Evolutionary conservation across 257 asterid genomes (phyloP).

Genomic region (Voacanga thouarsii): DNA sequence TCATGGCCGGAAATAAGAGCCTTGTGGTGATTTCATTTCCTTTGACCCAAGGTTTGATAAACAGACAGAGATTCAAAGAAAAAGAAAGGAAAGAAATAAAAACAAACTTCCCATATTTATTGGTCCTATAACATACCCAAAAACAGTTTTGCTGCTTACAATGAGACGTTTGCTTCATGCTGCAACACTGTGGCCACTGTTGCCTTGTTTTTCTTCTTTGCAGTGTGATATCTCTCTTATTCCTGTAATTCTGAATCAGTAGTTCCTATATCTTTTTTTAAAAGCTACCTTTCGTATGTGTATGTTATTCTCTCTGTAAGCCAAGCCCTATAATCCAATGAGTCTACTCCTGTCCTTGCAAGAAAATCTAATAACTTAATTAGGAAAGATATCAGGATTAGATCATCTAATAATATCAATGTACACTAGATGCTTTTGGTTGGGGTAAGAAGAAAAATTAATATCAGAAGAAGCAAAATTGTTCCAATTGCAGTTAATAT

Average conservation of each 20-base stretch:
- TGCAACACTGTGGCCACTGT: neutral
- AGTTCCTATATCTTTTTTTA: neutral
- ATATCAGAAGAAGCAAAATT: neutral
- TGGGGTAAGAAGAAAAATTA: neutral
- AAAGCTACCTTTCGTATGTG: no score
- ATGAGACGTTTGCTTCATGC: neutral
- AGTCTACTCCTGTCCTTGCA: no score
- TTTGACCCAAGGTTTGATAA: neutral
- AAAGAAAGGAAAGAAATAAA: neutral
- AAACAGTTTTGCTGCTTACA: neutral
- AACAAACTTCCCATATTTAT: neutral
- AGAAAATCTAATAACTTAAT: neutral
- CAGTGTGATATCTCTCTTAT: neutral
- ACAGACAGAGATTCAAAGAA: neutral
- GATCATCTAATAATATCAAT: neutral
- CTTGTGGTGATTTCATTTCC: neutral
- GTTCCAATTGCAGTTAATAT: neutral
- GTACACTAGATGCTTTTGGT: neutral
- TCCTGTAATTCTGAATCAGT: neutral
- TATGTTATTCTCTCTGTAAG: neutral
- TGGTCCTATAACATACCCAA: neutral
- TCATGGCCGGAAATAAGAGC: neutral
- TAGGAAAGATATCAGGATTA: neutral
- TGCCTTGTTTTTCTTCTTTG: neutral
- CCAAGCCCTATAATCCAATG: no score